These are phyloP conservation scores for Tetrapisispora iriomotensis DNA, from an alignment of 805 yeast species.

Conservation along the genomic window DNA sequence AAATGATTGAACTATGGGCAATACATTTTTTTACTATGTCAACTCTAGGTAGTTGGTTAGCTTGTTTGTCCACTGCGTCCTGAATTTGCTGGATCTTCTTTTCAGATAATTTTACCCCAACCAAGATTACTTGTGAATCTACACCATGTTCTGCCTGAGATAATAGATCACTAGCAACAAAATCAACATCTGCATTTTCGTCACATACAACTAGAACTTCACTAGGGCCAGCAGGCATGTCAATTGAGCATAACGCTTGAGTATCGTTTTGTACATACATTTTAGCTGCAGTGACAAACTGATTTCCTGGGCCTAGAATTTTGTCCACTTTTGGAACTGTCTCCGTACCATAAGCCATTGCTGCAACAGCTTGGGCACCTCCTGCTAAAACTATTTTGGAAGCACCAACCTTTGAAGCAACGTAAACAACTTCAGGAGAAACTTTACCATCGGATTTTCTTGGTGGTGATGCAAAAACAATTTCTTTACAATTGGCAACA, in stretches of 20 bases:
- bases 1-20: constrained; percentile 76
- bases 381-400: constrained; percentile 87
- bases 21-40: constrained; percentile 89
- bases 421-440: constrained; percentile 95
- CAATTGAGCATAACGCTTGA: constrained; percentile 88
- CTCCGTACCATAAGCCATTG: constrained; percentile 97
- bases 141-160: constrained; percentile 99
- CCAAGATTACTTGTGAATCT: constrained; percentile 91
- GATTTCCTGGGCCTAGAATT: constrained; percentile 98
- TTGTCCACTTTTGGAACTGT: constrained; percentile 89
- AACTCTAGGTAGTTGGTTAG: constrained; percentile 74
- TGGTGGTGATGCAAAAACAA: constrained; percentile 92
- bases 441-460: constrained; percentile 75
- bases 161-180: constrained; percentile 90
- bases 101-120: constrained; percentile 64
- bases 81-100: constrained; percentile 60
- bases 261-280: constrained; percentile 96
- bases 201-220: constrained; percentile 97
- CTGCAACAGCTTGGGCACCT: constrained; percentile 98
- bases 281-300: constrained; percentile 98
- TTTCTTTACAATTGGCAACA: constrained; percentile 94
- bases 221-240: constrained; percentile 99
- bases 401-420: constrained; percentile 94
- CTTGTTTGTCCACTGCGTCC: constrained; percentile 77
- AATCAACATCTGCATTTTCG: constrained; percentile 77